Conservation (phyloP, 225 moss, liverwort and hornwort genomes). For the Takakia lepidozioides region DNA sequence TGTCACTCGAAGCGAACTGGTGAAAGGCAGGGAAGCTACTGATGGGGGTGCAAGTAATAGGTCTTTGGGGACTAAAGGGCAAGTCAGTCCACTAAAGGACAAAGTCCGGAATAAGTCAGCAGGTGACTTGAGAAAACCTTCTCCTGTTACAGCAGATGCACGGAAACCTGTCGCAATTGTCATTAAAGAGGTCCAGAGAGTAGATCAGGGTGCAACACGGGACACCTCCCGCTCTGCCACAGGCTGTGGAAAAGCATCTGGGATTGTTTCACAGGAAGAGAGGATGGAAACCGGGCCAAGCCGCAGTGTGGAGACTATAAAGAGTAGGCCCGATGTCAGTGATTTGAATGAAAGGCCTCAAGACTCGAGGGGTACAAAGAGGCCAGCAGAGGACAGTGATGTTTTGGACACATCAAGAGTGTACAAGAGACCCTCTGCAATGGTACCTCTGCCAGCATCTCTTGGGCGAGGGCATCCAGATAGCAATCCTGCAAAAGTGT, state of each 20-base stretch:
- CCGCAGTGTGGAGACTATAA: conserved; percentile 23
- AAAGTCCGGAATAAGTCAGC: conserved; percentile 36
- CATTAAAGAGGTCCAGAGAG: conserved; percentile 50
- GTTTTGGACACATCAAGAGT: conserved; percentile 43
- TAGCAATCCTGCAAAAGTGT: conserved; percentile 14
- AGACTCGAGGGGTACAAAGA: conserved; percentile 66
- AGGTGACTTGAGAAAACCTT: conserved; percentile 47
- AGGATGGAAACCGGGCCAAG: conserved; percentile 35
- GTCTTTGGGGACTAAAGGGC: conserved; percentile 31
- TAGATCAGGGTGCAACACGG: conserved; percentile 36
- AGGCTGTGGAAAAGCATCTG: conserved; percentile 18
- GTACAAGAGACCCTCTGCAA: conserved; percentile 50
- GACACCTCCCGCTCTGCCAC: conserved; percentile 32
- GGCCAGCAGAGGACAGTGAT: conserved; percentile 52
- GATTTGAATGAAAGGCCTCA: conserved; percentile 47
- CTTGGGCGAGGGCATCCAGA: conserved; percentile 37
- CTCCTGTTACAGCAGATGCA: conserved; percentile 26
- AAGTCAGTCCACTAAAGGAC: conserved; percentile 38
- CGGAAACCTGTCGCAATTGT: conserved; percentile 26
- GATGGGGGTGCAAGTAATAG: conserved; percentile 32
- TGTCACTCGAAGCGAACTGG: conserved; percentile 31
- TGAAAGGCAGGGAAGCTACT: conserved; percentile 27
- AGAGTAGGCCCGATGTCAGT: conserved; percentile 18
- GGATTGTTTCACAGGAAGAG: conserved; percentile 34
- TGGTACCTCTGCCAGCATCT: conserved; percentile 27